Conservation (phyloP, 352 stramenopile species). For the Pythium monospermum region DNA sequence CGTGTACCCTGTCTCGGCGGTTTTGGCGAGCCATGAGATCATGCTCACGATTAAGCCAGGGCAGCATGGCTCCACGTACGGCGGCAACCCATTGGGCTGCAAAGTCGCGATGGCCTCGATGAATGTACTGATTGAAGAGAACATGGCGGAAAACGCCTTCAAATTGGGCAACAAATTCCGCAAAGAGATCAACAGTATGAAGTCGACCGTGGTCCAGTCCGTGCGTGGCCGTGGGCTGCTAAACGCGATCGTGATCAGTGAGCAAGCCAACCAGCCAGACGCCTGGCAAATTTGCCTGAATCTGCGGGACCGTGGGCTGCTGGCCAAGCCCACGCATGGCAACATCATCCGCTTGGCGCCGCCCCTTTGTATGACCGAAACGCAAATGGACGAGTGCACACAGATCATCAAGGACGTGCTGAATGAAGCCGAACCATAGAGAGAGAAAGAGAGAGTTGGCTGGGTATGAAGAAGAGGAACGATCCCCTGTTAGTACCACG, state of each 20-base stretch:
- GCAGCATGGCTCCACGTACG: constrained; percentile 97
- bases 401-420: constrained; percentile 77
- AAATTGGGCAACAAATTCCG: constrained; percentile 93
- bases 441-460: too few species aligned
- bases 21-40: constrained; percentile 94
- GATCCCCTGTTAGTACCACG: too few species aligned
- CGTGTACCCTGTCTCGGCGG: constrained; percentile 96
- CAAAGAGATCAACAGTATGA: constrained; percentile 74
- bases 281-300: constrained; percentile 96
- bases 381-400: constrained; percentile 91
- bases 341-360: constrained; percentile 98
- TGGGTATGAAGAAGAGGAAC: too few species aligned
- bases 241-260: constrained; percentile 97
- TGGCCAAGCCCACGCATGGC: constrained; percentile 99
- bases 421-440: constrained; percentile 56
- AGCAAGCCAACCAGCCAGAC: constrained; percentile 77
- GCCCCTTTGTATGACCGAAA: constrained; percentile 93
- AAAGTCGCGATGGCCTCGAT: constrained; percentile 96
- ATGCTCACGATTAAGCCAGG: constrained; percentile 98
- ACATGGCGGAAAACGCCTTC: constrained; percentile 92
- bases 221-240: constrained; percentile 96
- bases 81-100: constrained; percentile 96
- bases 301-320: constrained; percentile 93
- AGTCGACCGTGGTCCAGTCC: constrained; percentile 56
- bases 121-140: constrained; percentile 95